phyloP scores from a whole-genome alignment of 1,284 basidiomycete species.

The Thelephora terrestris region DNA sequence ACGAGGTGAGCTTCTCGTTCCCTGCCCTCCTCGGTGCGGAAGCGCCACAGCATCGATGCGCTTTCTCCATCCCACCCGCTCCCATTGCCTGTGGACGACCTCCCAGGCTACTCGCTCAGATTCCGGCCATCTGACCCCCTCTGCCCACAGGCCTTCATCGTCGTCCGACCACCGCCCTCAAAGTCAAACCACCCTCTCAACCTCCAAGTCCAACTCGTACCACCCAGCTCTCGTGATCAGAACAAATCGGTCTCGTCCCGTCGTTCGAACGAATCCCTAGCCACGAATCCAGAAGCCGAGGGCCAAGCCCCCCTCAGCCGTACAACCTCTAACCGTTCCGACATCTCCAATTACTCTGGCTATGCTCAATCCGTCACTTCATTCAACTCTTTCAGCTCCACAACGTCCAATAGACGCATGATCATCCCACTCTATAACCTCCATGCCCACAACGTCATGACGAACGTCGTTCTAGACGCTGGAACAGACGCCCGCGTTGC shows the following conservation, averaged over 20 bases:
- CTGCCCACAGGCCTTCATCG: constrained; percentile 62
- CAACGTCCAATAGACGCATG: constrained; percentile 46
- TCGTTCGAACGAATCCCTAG: constrained; percentile 28
- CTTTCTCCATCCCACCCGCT: background rate
- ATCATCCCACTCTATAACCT: constrained; percentile 94
- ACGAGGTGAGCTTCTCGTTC: constrained; percentile 37
- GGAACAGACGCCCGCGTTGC: constrained; percentile 94
- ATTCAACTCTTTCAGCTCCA: constrained; percentile 36
- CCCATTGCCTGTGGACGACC: constrained; percentile 4
- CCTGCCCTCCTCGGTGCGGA: background rate
- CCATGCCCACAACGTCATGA: constrained; percentile 86
- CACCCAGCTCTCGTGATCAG: constrained; percentile 44
- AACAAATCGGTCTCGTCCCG: constrained; percentile 22
- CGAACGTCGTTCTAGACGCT: constrained; percentile 84
- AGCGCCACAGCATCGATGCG: background rate
- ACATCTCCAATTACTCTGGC: constrained; percentile 35
- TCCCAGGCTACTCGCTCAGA: background rate
- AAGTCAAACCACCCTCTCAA: constrained; percentile 84
- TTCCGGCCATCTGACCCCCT: constrained; percentile 5
- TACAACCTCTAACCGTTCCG: constrained; percentile 34
- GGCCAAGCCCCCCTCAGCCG: constrained; percentile 23
- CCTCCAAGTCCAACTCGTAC: constrained; percentile 88
- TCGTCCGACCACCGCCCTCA: constrained; percentile 77
- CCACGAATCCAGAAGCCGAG: constrained; percentile 28
- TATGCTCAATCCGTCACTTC: constrained; percentile 40